These are phyloP conservation scores for Rhizopogon vinicolor DNA, from an alignment of 768 basidiomycete species.

Conservation along the genomic window DNA sequence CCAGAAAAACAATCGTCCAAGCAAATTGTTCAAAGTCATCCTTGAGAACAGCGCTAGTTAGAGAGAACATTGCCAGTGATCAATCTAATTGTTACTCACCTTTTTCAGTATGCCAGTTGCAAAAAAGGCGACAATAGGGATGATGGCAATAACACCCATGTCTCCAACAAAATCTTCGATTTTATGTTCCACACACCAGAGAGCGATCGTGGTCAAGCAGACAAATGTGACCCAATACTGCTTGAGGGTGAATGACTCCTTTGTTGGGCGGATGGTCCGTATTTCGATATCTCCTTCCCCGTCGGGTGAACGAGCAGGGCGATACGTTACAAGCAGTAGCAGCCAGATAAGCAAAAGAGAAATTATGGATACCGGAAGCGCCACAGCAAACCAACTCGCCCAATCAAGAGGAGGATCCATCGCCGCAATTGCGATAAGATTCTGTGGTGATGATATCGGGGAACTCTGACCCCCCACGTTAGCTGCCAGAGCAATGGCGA, in stretches of 20 bases:
- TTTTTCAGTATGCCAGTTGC: slow-evolving; percentile 91
- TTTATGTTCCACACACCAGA: slow-evolving; percentile 87
- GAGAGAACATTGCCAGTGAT: background rate
- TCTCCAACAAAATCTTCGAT: slow-evolving; percentile 81
- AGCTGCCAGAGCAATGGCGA: slow-evolving; percentile 96
- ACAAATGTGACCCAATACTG: slow-evolving; percentile 91
- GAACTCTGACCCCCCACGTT: slow-evolving; percentile 98
- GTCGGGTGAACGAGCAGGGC: slow-evolving; percentile 64
- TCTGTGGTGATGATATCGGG: slow-evolving; percentile 97
- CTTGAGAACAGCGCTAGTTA: slow-evolving; percentile 32
- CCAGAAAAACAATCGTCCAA: slow-evolving; percentile 93
- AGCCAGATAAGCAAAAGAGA: slow-evolving; percentile 92
- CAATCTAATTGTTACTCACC: slow-evolving; percentile 37
- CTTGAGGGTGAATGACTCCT: slow-evolving; percentile 73
- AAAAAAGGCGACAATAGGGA: slow-evolving; percentile 93
- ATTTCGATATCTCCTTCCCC: slow-evolving; percentile 80
- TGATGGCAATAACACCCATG: slow-evolving; percentile 95
- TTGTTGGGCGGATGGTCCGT: slow-evolving; percentile 76
- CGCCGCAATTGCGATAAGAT: slow-evolving; percentile 82
- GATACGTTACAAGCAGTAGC: slow-evolving; percentile 79
- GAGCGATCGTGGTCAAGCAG: slow-evolving; percentile 74
- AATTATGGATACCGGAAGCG: slow-evolving; percentile 83
- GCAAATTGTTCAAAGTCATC: slow-evolving; percentile 94
- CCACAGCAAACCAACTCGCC: slow-evolving; percentile 91
- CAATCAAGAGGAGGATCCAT: slow-evolving; percentile 89